Evolutionary conservation across 139 green algal species (phyloP), one percentile per base, ranked within the genome.

Genomic region (Tetradesmus obliquus): DNA sequence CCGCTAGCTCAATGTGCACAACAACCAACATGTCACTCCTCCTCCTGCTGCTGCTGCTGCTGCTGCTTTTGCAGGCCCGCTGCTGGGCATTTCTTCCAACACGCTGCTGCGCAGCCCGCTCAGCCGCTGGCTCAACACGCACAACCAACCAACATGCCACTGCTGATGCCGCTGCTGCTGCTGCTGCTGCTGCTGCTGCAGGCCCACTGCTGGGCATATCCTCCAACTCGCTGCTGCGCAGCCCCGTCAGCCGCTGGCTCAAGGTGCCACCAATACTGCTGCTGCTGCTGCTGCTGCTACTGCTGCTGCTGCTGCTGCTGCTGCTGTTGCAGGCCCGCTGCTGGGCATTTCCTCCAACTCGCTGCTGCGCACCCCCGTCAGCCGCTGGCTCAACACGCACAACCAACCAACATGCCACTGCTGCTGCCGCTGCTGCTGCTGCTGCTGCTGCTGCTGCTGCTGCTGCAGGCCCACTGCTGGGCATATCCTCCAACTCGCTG

Each of bases 381-480:
- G 20, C 20, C 60, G 74, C 17, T 92, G 89, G 89, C 62, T 92
- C 53, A 84, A 74, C 66, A 53, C 84, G 19, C 81, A 2, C 32
- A 45, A 45, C 0, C 32, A 45, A 45, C 32, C 32, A 0, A 45
- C 17, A 81, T 45, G 19, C 72, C 6, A 6, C 72, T 51, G 2
- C 72, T 45, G 2, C 19, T 51, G 2, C 72, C 10, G 2, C 19
- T 13, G 3, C 5, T 3, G 20, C 7, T 71, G 60, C 32, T 71
- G 2, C 5, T 19, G 15, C 60, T 71, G 60, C 66, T 76, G 66
- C 66, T 76, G 66, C 66, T 76, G 66, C 66, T 76, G 66, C 66
- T 79, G 55, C 57, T 74, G 51, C 88, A 92, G 88, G 88, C 2
- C 80, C 62, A 1, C 15, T 92, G 60, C 79, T 92, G 84, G 88